Percentiles rank a stretch among this genome's conserved stretches.
Evolutionary conservation across 202 grass and related monocot species (phyloP).

Genomic region (Sporobolus alterniflorus): DNA sequence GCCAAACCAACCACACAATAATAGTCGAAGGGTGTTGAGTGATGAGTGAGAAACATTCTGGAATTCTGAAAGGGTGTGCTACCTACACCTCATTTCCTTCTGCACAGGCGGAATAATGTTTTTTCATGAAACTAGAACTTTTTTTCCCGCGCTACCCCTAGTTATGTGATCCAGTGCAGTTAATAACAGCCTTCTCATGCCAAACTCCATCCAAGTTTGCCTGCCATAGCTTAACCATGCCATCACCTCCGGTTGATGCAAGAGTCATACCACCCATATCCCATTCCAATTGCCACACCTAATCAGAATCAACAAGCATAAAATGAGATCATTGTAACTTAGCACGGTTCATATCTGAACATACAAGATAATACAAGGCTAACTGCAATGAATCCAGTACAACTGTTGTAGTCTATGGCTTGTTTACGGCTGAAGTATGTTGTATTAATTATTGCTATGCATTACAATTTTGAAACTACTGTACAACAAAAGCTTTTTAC

Average conservation of each 20-base stretch:
- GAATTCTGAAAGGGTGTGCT: conserved; percentile 1
- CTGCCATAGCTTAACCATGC: conserved; percentile 88
- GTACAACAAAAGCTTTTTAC: too few species aligned
- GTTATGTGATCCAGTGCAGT: conserved; percentile 53
- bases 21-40: neutral
- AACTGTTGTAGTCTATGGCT: neutral
- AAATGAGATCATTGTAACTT: neutral
- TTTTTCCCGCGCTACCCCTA: conserved; percentile 2
- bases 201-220: conserved; percentile 91
- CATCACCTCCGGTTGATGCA: conserved; percentile 78
- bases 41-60: neutral
- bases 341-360: neutral
- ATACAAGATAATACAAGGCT: neutral
- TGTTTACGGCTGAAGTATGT: conserved; percentile 16
- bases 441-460: neutral
- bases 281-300: conserved; percentile 97
- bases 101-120: neutral
- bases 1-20: conserved; percentile 18
- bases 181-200: conserved; percentile 78
- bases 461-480: neutral
- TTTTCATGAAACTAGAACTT: neutral
- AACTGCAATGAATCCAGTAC: neutral
- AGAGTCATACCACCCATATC: conserved; percentile 95
- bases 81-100: neutral
- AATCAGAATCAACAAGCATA: conserved; percentile 1